Conservation (phyloP, 306 rosid genomes). For the Vicia sativa region DNA sequence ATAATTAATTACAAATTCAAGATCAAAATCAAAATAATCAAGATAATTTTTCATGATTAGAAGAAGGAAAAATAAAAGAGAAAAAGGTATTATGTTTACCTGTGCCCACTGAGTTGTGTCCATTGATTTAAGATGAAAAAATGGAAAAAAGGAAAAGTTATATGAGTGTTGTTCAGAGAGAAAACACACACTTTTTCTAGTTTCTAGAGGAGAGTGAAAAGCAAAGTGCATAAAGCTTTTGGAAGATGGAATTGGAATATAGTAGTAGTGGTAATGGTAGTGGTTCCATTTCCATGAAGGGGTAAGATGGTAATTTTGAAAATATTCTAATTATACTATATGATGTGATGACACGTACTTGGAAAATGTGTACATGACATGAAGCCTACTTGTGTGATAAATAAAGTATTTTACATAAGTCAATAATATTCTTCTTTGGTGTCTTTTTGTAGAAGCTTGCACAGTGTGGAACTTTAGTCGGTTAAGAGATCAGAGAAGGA, state of each 20-base stretch:
- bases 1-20: conserved; percentile 17
- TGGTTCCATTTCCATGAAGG: conserved; percentile 48
- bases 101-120: conserved; percentile 98
- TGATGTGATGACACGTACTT: conserved; percentile 35
- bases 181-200: conserved; percentile 59
- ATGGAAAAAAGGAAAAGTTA: conserved; percentile 54
- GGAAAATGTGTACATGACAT: conserved; percentile 45
- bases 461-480: conserved; percentile 51
- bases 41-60: conserved; percentile 48
- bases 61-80: conserved; percentile 39
- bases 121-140: conserved; percentile 66
- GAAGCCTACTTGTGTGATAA: conserved; percentile 33
- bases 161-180: conserved; percentile 60
- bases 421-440: conserved; percentile 54
- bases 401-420: conserved; percentile 42
- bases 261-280: conserved; percentile 54
- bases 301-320: conserved; percentile 48
- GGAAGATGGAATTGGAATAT: conserved; percentile 44
- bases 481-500: conserved; percentile 37
- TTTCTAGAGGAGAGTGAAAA: conserved; percentile 62
- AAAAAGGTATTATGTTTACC: conserved; percentile 56
- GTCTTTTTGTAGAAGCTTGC: conserved; percentile 44
- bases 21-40: conserved; percentile 22
- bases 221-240: conserved; percentile 52
- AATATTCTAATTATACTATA: conserved; percentile 13